Evolutionary conservation across 768 basidiomycete species (phyloP), one percentile per base, ranked within the genome.

Genomic region (Amanita polypyramis): DNA sequence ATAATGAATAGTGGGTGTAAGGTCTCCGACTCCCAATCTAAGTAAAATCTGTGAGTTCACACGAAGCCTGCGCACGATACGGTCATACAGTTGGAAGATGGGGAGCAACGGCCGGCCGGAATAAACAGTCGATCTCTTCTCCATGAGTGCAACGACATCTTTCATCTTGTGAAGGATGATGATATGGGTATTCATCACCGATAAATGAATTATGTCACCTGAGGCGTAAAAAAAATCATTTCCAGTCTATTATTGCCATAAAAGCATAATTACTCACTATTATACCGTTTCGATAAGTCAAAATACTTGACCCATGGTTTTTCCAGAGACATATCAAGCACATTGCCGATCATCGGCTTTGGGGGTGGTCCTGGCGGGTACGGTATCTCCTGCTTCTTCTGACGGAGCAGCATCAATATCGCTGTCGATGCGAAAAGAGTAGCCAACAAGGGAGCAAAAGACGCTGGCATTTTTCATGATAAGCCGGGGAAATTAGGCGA

Each of bases 31-130:
- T 3, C 27, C 42, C 15, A 43, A 6, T n/a, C 42, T 43, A 30
- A 17, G 12, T 2, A 32, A 4, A 17, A 12, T 7, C n/a, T 8
- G n/a, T 30, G 3, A 17, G 7, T 29, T 8, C 2, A 25, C 41
- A 5, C 9, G 20, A 3, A 4, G 10, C 4, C 9, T 34, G n/a
- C 30, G 47, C 39, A 47, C 32, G 5, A 42, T 45, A n/a, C n/a
- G n/a, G n/a, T 43, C 49, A 4, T 30, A 60, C 59, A 60, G 27
- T 21, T 59, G 51, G 4, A 57, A 34, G 37, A 63, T 51, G 7
- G 52, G 41, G n/a, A 54, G 7, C 2, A 23, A 7, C 1, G 61
- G 60, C 1, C 60, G 53, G 49, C 59, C 58, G 2, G 59, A 62
- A 27, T 55, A 55, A 9, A 48, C 27, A 2, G 29, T n/a, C n/a